Evolutionary conservation across 2,329 filamentous ascomycete genomes (phyloP).

Genomic region (Sarocladium strictum): DNA sequence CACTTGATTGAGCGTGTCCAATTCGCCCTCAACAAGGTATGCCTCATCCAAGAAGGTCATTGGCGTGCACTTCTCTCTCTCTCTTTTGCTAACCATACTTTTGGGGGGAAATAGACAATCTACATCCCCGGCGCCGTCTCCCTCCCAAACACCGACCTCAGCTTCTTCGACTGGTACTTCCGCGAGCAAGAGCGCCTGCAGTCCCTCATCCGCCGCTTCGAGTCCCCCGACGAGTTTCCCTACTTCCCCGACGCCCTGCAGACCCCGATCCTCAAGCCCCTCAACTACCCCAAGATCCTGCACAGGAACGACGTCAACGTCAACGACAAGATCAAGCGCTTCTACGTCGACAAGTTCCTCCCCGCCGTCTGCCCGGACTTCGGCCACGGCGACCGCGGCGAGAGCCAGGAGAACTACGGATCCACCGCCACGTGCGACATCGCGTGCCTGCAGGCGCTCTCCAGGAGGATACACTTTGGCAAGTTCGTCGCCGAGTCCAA

Average conservation of each 20-base stretch:
- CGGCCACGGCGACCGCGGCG: slow-evolving; percentile 72
- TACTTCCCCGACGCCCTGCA: slow-evolving; percentile 85
- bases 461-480: slow-evolving; percentile 89
- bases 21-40: slow-evolving; percentile 73
- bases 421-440: slow-evolving; percentile 90
- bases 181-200: slow-evolving; percentile 85
- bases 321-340: slow-evolving; percentile 78
- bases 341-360: slow-evolving; percentile 78
- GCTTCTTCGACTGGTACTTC: slow-evolving; percentile 92
- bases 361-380: slow-evolving; percentile 77
- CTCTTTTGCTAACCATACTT: too few species aligned
- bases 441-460: slow-evolving; percentile 80
- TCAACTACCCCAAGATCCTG: slow-evolving; percentile 83
- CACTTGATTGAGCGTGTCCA: slow-evolving; percentile 97
- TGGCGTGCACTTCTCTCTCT: too few species aligned
- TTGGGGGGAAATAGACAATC: slow-evolving; percentile 60
- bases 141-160: slow-evolving; percentile 67
- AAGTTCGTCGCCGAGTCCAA: slow-evolving; percentile 98
- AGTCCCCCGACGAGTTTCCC: slow-evolving; percentile 93
- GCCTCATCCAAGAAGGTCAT: slow-evolving; percentile 10
- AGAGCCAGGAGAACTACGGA: slow-evolving; percentile 91
- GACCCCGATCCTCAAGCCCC: slow-evolving; percentile 75
- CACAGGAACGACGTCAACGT: slow-evolving; percentile 86
- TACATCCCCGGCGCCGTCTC: slow-evolving; percentile 75
- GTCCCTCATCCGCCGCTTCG: slow-evolving; percentile 87